Base-by-base conservation (phyloP, 1,139 yeast genomes). In the Hyphopichia buzzinii region DNA sequence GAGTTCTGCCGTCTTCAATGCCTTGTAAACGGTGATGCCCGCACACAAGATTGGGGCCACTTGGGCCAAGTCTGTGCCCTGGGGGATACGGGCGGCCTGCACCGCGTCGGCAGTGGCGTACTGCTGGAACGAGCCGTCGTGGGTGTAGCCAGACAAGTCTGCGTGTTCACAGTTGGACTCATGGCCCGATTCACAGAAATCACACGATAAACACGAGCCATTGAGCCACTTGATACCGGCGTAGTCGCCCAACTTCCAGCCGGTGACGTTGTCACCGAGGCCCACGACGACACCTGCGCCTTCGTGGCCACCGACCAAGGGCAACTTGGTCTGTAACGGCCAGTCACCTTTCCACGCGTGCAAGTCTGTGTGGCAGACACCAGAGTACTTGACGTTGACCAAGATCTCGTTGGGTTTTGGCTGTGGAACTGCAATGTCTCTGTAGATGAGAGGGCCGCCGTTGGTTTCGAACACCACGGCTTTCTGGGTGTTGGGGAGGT, bases 201-300 rank as follows among this genome's bases (percentile, higher is more conserved):
- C 90, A 67, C 94, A 84, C 38, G 75, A 54, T 67, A 79, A 65
- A 67, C 94, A 84, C 34, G 89, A 80, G 46, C 84, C 80, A 62
- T 83, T 81, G 59, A 84, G 66, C 79, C 79, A 74, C 62, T 84
- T 84, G 56, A 84, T 69, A 57, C 92, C 94, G 40, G 92, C 94
- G 36, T 59, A 68, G 59, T 85, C 92, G 54, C 94, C 94, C 52
- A 82, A 59, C 55, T 82, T 74, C 69, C 84, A 82, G 29, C 82
- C 81, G 50, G 65, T 72, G 48, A 84, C 94, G 47, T 77, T 72
- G 30, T 67, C 67, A 54, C 92, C 94, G 70, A 77, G 49, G 74
- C 52, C 88, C 40, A 83, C 90, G 44, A 84, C 92, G 26, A 79
- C 77, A 62, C 94, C 94, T 24, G 90, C 90, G 66, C 92, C 92